These are phyloP conservation scores for Gracilaria caudata DNA, from an alignment of 23 red algal genomes.

Conservation along the genomic window DNA sequence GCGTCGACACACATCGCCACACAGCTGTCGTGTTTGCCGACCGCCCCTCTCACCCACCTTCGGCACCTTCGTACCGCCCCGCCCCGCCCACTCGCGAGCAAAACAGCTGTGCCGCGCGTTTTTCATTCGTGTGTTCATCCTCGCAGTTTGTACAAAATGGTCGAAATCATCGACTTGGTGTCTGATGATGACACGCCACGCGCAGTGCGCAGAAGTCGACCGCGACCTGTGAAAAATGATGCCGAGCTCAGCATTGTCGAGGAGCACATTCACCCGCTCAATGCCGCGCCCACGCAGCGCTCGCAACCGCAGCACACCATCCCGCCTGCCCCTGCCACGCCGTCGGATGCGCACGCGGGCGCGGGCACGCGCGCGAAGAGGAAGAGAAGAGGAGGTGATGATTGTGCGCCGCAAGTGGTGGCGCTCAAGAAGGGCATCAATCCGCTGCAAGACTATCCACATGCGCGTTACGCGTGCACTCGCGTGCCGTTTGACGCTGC, in stretches of 20 bases:
- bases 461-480: slow-evolving; percentile 38
- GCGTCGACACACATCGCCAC: no score
- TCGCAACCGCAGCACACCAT: neutral
- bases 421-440: slow-evolving; percentile 23
- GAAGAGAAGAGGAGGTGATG: neutral
- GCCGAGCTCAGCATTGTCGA: neutral
- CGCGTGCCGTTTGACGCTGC: slow-evolving; percentile 16
- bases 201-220: neutral
- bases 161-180: slow-evolving; percentile 10
- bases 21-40: no score
- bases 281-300: neutral
- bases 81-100: no score
- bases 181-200: neutral
- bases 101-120: no score
- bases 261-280: neutral
- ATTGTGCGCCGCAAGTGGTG: slow-evolving; percentile 20
- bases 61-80: no score
- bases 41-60: no score
- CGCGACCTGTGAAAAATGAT: neutral
- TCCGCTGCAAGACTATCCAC: slow-evolving; percentile 53
- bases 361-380: neutral
- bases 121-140: neutral
- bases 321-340: neutral
- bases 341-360: no score
- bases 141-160: neutral